Percentiles rank a stretch among this genome's conserved stretches.
Conservation (phyloP, 108 stramenopile species). For the Discostella stelligeroides region DNA sequence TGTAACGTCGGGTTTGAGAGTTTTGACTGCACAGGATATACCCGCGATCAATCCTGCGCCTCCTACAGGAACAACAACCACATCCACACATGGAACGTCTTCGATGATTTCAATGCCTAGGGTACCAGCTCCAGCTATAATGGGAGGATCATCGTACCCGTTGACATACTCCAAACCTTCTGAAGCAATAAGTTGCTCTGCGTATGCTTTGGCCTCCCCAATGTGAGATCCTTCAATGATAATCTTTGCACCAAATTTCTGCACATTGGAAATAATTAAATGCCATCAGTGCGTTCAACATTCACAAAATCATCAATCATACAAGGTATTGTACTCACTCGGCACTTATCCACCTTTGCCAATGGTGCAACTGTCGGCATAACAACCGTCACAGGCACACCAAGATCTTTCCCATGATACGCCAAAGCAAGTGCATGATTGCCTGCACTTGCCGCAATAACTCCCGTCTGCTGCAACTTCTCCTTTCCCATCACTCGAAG, state of each 20-base stretch:
- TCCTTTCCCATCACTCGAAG: constrained; percentile 51
- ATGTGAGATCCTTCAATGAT: constrained; percentile 93
- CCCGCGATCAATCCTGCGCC: constrained; percentile 97
- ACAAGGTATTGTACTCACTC: constrained; percentile 50
- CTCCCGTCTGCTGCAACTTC: constrained; percentile 59
- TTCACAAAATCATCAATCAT: not conserved
- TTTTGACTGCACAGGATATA: constrained; percentile 92
- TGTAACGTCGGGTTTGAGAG: constrained; percentile 83
- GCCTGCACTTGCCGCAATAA: constrained; percentile 92
- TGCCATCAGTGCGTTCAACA: not conserved
- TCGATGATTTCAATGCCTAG: constrained; percentile 96
- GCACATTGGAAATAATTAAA: constrained; percentile 11
- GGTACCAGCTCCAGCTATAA: constrained; percentile 97
- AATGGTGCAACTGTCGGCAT: constrained; percentile 96
- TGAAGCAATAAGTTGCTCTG: constrained; percentile 63
- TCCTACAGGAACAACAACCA: constrained; percentile 93
- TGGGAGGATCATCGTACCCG: constrained; percentile 97
- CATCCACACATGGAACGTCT: constrained; percentile 94
- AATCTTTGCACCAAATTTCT: constrained; percentile 91
- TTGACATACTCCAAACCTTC: constrained; percentile 87
- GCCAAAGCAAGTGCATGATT: constrained; percentile 94
- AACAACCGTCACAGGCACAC: constrained; percentile 94
- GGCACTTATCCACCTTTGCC: constrained; percentile 95
- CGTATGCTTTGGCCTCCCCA: constrained; percentile 88
- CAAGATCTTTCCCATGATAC: constrained; percentile 91